Conservation (phyloP, 108 stramenopile genomes). For the Nitzschia sp. region DNA sequence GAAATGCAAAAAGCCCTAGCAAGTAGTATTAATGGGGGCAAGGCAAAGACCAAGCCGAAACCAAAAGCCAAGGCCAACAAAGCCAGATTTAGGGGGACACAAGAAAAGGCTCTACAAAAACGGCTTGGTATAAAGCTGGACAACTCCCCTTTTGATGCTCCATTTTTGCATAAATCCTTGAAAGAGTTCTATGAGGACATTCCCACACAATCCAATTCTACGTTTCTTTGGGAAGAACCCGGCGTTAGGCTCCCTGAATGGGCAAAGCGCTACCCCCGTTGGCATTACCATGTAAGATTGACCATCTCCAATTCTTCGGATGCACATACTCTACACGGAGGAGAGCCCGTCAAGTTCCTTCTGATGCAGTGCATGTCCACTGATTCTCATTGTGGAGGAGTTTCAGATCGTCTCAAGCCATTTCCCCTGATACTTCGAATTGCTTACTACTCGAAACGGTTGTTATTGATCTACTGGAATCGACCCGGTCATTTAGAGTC, state of each 20-base stretch:
- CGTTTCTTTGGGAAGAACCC: conserved; percentile 30
- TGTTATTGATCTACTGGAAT: conserved; percentile 44
- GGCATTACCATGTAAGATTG: conserved; percentile 36
- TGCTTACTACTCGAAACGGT: conserved; percentile 39
- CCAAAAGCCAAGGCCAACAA: no score
- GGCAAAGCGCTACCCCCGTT: conserved; percentile 50
- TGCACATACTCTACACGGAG: background rate
- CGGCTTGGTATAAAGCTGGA: background rate
- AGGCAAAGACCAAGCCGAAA: no score
- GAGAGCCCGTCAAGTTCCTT: conserved; percentile 4
- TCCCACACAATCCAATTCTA: background rate
- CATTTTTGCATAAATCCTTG: background rate
- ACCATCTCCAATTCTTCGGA: background rate
- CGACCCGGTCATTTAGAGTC: conserved; percentile 39
- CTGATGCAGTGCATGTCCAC: conserved; percentile 29
- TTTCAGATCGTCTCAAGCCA: conserved; percentile 37
- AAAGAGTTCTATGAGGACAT: conserved; percentile 17
- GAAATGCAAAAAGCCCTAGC: no score
- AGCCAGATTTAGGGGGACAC: no score
- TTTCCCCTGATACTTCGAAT: conserved; percentile 23
- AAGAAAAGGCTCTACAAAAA: background rate
- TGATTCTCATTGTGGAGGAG: conserved; percentile 34
- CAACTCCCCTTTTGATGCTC: background rate
- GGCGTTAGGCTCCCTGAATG: conserved; percentile 33
- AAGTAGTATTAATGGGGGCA: no score